Percentiles rank a stretch among this genome's conserved stretches.
These are phyloP conservation scores for Gonapodya sp. DNA, from an alignment of 192 early-diverging fungal genomes.

Conservation along the genomic window DNA sequence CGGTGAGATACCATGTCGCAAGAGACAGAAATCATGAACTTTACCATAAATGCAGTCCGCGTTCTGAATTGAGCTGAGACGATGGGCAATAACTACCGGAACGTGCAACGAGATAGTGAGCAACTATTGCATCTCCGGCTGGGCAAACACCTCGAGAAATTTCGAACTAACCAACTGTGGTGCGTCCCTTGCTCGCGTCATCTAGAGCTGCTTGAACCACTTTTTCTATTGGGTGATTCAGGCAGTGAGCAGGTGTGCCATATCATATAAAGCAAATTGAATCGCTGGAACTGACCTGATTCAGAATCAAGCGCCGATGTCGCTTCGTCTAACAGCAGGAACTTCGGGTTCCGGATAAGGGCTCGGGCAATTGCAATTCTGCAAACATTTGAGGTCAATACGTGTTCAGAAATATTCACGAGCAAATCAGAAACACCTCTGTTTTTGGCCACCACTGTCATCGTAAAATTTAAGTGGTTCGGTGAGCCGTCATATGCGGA, in stretches of 20 bases:
- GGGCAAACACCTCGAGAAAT: background rate
- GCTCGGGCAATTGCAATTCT: conserved; percentile 55
- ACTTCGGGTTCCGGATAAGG: conserved; percentile 44
- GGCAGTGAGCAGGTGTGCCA: too few species aligned
- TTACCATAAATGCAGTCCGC: background rate
- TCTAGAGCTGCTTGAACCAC: conserved; percentile 77
- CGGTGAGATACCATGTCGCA: background rate
- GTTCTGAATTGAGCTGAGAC: background rate
- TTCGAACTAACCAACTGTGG: conserved; percentile 38
- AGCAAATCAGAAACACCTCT: conserved; percentile 7
- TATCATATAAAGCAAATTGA: too few species aligned
- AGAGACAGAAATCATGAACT: background rate
- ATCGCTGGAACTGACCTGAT: conserved; percentile 28
- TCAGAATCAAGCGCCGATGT: conserved; percentile 74
- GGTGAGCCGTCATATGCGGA: background rate
- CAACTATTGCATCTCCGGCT: background rate
- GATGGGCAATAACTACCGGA: background rate
- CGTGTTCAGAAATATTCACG: too few species aligned
- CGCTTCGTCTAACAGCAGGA: conserved; percentile 42
- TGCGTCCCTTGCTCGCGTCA: conserved; percentile 51
- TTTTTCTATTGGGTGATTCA: conserved; percentile 56
- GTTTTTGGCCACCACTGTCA: background rate
- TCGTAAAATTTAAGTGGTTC: background rate
- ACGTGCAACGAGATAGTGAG: background rate
- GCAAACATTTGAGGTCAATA: background rate